phyloP scores from a whole-genome alignment of 2,329 filamentous ascomycete species.

The Neocatenulostroma microsporum region DNA sequence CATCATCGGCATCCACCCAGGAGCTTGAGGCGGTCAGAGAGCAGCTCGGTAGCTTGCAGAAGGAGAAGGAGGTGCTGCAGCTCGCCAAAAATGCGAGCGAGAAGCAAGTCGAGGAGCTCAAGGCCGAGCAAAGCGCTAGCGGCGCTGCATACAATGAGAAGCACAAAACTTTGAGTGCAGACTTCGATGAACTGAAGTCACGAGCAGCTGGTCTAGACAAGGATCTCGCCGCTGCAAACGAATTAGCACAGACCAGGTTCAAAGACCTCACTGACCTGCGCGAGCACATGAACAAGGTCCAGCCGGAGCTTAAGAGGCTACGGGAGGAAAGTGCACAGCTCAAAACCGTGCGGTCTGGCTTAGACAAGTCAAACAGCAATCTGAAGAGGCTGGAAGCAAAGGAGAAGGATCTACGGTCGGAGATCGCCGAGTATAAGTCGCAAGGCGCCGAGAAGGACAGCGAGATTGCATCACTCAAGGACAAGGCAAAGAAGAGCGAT shows the following conservation, averaged over 20 bases:
- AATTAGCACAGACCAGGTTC: conserved; percentile 78
- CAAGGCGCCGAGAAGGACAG: conserved; percentile 64
- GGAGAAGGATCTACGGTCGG: conserved; percentile 71
- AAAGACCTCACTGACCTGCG: conserved; percentile 77
- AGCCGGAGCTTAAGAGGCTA: conserved; percentile 74
- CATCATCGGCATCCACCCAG: conserved; percentile 42
- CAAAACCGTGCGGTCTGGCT: conserved; percentile 66
- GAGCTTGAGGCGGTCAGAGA: conserved; percentile 44
- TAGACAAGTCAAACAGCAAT: conserved; percentile 55
- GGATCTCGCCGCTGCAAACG: conserved; percentile 76
- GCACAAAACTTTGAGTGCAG: conserved; percentile 50
- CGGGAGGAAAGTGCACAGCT: conserved; percentile 69
- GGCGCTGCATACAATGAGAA: conserved; percentile 45
- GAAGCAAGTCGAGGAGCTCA: conserved; percentile 56
- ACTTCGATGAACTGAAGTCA: conserved; percentile 64
- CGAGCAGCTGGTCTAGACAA: conserved; percentile 65
- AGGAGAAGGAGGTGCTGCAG: conserved; percentile 54
- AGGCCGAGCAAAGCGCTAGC: conserved; percentile 39
- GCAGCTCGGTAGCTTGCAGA: conserved; percentile 38
- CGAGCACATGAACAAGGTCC: conserved; percentile 72
- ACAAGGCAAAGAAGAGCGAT: conserved; percentile 69
- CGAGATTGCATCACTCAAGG: conserved; percentile 69
- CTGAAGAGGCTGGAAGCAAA: conserved; percentile 69
- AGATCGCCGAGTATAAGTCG: conserved; percentile 62
- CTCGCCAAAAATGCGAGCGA: conserved; percentile 61